Percentiles rank a stretch among this genome's conserved stretches.
phyloP scores from a whole-genome alignment of 78 protist species.

The Acrasis kona region DNA sequence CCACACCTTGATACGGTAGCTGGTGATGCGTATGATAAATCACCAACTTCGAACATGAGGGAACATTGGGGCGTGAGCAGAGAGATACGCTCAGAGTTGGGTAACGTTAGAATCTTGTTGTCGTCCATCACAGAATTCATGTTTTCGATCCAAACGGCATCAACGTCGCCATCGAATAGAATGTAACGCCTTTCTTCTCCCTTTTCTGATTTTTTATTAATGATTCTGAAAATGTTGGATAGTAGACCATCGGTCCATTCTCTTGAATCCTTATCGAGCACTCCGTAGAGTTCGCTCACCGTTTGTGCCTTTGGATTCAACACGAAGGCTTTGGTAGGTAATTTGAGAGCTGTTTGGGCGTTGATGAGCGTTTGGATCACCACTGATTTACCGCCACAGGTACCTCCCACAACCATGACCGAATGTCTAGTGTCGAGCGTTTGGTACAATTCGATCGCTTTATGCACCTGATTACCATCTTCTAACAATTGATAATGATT shows the following conservation, averaged over 20 bases:
- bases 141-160: slow-evolving; percentile 81
- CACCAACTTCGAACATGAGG: slow-evolving; percentile 76
- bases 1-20: slow-evolving; percentile 90
- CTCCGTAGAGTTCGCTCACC: slow-evolving; percentile 77
- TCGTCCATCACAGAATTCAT: slow-evolving; percentile 93
- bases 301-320: slow-evolving; percentile 74
- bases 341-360: slow-evolving; percentile 51
- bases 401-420: slow-evolving; percentile 89
- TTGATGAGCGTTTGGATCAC: slow-evolving; percentile 39
- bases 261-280: slow-evolving; percentile 72
- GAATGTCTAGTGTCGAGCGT: slow-evolving; percentile 83
- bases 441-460: slow-evolving; percentile 81
- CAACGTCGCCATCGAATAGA: slow-evolving; percentile 77
- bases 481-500: neutral
- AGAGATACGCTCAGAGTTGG: slow-evolving; percentile 83
- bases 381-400: slow-evolving; percentile 82
- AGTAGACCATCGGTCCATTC: slow-evolving; percentile 90
- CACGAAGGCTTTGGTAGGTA: slow-evolving; percentile 39
- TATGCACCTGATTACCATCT: slow-evolving; percentile 52
- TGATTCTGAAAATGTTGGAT: slow-evolving; percentile 69
- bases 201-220: slow-evolving; percentile 35
- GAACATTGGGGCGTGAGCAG: slow-evolving; percentile 45
- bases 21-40: slow-evolving; percentile 83
- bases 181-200: slow-evolving; percentile 52
- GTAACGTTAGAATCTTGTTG: slow-evolving; percentile 84